Base-by-base conservation (phyloP, 2,329 filamentous ascomycete genomes). In the Exutisphaerella laricina region DNA sequence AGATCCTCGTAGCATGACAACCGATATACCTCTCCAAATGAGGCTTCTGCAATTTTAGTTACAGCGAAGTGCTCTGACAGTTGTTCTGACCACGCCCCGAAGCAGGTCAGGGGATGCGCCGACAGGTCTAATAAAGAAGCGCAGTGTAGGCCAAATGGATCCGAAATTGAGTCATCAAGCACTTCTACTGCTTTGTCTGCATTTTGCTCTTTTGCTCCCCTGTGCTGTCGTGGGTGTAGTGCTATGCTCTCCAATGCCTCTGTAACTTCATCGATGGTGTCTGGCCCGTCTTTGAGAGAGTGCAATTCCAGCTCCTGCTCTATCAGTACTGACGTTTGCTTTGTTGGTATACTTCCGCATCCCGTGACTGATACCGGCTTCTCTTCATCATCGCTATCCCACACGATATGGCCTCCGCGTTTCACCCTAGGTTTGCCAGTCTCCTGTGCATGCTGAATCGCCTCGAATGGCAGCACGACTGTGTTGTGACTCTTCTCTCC, bases 21-120 rank as follows among this genome's bases (percentile, higher is more conserved):
- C 9, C 78, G 75, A 58, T 81, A 82, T 3, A 84, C 79, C 56
- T 82, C 79, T 41, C 77, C 78, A 55, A 80, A 84, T 1, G 78
- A 80, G 2, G 80, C 80, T 59, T 84, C 79, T 6, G 78, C 79
- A 25, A 84, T 74, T 53, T 84, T 84, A 6, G 68, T 66, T 29
- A 82, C 69, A 26, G 69, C 58, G 49, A 75, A 74, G 44, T 68
- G 61, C 4, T 60, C 56, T 10, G 65, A 62, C 8, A 73, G 58
- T 35, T 64, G 57, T 4, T 59, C 50, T 12, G 67, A 61, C 68
- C 69, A 73, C n/a, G 60, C 50, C 3, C 58, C 48, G 44, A 73
- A 73, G 5, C 58, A 46, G 1, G 62, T 54, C 47, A 50, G 54
- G 55, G 45, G 61, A 56, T 49, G 66, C n/a, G 51, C 43, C 6